phyloP scores from a whole-genome alignment of 768 basidiomycete species.

The Auriculariales sp. region DNA sequence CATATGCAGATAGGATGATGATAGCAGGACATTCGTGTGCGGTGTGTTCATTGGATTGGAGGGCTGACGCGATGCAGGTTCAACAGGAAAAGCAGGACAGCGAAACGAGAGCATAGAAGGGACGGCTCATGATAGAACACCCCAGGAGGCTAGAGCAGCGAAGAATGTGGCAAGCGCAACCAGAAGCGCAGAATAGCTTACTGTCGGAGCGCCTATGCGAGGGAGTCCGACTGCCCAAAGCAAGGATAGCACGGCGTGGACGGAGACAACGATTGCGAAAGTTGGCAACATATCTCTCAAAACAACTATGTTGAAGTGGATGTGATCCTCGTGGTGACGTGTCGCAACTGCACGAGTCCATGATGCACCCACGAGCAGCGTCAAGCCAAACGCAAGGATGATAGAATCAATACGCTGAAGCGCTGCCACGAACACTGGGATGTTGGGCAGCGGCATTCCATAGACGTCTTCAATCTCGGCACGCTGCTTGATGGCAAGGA shows the following conservation, averaged over 20 bases:
- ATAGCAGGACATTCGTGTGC: too few relatives aligned
- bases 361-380: conserved; percentile 25
- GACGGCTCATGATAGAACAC: conserved; percentile 31
- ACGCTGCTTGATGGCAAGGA: conserved; percentile 46
- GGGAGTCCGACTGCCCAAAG: conserved; percentile 57
- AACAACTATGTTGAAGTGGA: conserved; percentile 14
- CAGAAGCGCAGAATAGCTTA: conserved; percentile 55
- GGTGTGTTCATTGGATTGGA: too few relatives aligned
- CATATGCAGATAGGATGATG: too few relatives aligned
- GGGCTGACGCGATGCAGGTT: too few relatives aligned
- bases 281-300: conserved; percentile 18
- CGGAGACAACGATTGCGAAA: conserved; percentile 25
- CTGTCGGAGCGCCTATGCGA: conserved; percentile 58
- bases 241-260: conserved; percentile 42
- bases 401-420: conserved; percentile 65
- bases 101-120: neutral
- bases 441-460: conserved; percentile 61
- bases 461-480: conserved; percentile 72
- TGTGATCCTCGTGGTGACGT: conserved; percentile 9
- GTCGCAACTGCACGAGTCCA: conserved; percentile 23
- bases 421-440: conserved; percentile 67
- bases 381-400: conserved; percentile 52
- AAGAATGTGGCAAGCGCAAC: conserved; percentile 58
- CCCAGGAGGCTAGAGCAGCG: conserved; percentile 60
- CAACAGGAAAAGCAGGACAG: too few relatives aligned